A percentile compares a stretch with the other conserved stretches of the same genome.
Evolutionary conservation across 139 green algal species (phyloP).

Genomic region (Tetraselmis chui): DNA sequence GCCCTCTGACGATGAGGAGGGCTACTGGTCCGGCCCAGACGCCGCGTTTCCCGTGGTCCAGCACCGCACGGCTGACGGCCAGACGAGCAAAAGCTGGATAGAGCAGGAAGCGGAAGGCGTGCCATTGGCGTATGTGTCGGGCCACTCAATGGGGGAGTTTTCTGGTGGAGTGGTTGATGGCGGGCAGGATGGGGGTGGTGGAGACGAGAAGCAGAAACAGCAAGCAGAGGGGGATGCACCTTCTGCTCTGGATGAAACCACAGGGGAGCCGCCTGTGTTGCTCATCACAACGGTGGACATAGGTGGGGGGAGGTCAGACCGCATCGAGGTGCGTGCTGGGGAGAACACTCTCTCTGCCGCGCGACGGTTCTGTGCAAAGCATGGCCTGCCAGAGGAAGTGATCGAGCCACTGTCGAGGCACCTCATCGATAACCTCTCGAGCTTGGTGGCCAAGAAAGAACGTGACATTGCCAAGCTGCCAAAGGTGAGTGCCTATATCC

Average conservation of each 20-base stretch:
- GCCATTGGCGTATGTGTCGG: no score
- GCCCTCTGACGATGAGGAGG: neutral
- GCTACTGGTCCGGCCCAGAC: neutral
- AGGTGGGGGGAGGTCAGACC: slow-evolving; percentile 45
- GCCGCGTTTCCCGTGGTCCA: neutral
- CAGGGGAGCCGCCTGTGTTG: slow-evolving; percentile 21
- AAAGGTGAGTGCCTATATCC: no score
- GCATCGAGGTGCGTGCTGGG: slow-evolving; percentile 52
- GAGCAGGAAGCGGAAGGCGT: neutral
- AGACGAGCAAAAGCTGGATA: neutral
- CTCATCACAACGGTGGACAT: slow-evolving; percentile 83
- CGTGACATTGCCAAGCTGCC: no score
- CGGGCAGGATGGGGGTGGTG: neutral
- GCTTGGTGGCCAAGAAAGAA: no score
- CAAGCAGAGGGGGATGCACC: neutral
- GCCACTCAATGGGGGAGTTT: no score
- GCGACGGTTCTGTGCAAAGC: slow-evolving; percentile 47
- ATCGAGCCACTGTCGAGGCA: slow-evolving; percentile 54
- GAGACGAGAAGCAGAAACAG: neutral
- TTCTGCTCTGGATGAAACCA: neutral
- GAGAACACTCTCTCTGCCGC: slow-evolving; percentile 56
- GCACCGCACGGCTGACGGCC: neutral
- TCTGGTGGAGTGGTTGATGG: neutral
- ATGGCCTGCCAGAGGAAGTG: slow-evolving; percentile 53
- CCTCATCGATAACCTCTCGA: slow-evolving; percentile 56